Evolutionary conservation across 768 basidiomycete genomes (phyloP), one percentile per base, ranked within the genome.

Genomic region (Amanita rimosa): DNA sequence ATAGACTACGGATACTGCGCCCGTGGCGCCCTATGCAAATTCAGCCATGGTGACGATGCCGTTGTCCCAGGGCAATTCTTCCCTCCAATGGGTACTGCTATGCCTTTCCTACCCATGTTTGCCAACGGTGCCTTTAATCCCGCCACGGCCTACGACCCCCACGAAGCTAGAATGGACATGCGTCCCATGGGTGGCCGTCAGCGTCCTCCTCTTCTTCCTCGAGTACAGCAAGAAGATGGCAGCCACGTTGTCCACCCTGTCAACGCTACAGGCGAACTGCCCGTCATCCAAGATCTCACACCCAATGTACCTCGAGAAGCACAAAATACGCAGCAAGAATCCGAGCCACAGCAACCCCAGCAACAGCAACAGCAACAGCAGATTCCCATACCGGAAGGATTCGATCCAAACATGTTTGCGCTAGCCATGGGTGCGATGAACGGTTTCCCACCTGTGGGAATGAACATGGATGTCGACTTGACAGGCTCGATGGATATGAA

Each of bases 1-100:
- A 6, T 55, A 97, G 94, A 94, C 60, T 82, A 82, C 51, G 94
- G 94, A 1, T 96, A 83, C 66, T 98, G 94, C 57, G 78, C 87
- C 35, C 80, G 92, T 27, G 94, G 94, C 41, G 82, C 77, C 16
- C 75, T 76, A 52, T 98, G 94, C 73, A 92, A 90, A 60, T 97
- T 80, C 65, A 91, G 87, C 52, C 94, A 98, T 57, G 91, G 88
- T 33, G 88, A 90, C 1, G 89, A 94, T 60, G 86, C 89, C 26
- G 79, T 88, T 44, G 69, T 87, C 7, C 88, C 85, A 0, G 76
- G 74, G 0, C 81, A 80, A 53, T 61, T 89, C 26, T 85, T 81
- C 56, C 71, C 77, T 24, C 71, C 70, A 70, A 69, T 29, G 67
- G 67, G 7, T 58, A 56, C 71, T 33, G 74, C 66, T 0, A 62